These are phyloP conservation scores for Nadsonia fulvescens DNA, from an alignment of 805 yeast species.

Conservation along the genomic window DNA sequence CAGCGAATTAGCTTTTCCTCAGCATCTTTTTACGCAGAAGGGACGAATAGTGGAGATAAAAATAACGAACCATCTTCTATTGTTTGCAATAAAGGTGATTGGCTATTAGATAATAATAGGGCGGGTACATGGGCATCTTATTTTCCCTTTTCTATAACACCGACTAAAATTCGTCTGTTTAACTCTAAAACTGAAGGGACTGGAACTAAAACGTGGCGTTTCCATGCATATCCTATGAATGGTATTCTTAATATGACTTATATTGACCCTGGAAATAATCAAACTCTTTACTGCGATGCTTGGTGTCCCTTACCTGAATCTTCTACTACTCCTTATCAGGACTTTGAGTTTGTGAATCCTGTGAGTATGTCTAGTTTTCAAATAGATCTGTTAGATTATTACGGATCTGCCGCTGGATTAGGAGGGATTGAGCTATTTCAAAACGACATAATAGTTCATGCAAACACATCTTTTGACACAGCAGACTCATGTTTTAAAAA, in stretches of 20 bases:
- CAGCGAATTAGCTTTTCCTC: constrained; percentile 12
- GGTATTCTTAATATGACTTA: constrained; percentile 88
- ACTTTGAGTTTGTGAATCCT: constrained; percentile 61
- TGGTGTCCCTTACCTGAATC: constrained; percentile 56
- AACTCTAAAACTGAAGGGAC: constrained; percentile 32
- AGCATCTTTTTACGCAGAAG: constrained; percentile 12
- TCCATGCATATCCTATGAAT: constrained; percentile 58
- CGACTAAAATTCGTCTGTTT: constrained; percentile 58
- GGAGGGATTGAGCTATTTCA: constrained; percentile 59
- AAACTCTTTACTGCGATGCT: constrained; percentile 58
- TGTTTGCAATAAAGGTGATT: constrained; percentile 41
- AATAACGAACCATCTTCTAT: constrained; percentile 16
- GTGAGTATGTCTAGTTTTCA: constrained; percentile 44
- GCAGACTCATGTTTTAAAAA: constrained; percentile 4
- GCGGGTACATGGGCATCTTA: constrained; percentile 51
- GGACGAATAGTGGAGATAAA: constrained; percentile 9
- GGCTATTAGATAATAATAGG: constrained; percentile 32
- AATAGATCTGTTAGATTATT: constrained; percentile 45
- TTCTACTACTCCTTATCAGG: constrained; percentile 38
- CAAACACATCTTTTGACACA: constrained; percentile 2
- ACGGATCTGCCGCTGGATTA: constrained; percentile 52
- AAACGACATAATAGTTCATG: constrained; percentile 24
- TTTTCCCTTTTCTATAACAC: constrained; percentile 37
- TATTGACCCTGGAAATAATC: constrained; percentile 51
- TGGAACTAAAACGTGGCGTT: constrained; percentile 39